Evolutionary conservation across 108 stramenopile genomes (phyloP), one percentile per base, ranked within the genome.

Genomic region (Skeletonema potamos): DNA sequence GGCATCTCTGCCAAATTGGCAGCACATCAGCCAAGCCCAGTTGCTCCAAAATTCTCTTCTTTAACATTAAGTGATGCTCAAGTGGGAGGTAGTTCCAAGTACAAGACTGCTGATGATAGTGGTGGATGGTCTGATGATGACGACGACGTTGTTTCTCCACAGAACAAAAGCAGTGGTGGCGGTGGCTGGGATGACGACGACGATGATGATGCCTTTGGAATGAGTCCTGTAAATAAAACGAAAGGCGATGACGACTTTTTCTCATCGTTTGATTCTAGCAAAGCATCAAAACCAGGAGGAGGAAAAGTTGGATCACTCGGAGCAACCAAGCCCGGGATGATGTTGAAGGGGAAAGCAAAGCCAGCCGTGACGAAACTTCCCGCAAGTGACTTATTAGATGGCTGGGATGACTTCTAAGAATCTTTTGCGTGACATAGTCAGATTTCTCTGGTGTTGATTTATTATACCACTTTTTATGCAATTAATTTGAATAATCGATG

Each of bases 351-450:
- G 22, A 27, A 77, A 33, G 34, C 64, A 24, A 84, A 86, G 34
- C 70, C 79, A 15, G 77, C 58, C n/a, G 74, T 86, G 13, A 84
- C 72, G 60, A 89, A 86, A 69, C 56, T 89, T 15, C 56, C 83
- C 20, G 46, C 67, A 1, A 84, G 71, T 54, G 82, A 85, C 67
- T 76, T 87, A 39, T 54, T 89, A 28, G 89, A 92, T 71, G 92
- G 92, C 3, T 95, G 93, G 93, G 91, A 95, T 73, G 93, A 95
- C 33, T 95, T 95, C 77, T 95, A 83, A 83, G 11, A 41, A 41
- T 41, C 15, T 41, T 3, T 36, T 41, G 15, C 39, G 39, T 41
- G 30, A 6, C 6, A 3, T 2, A n/a, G 15, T 4, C 3, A n/a
- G 39, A 12, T 37, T 12, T 2, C 12, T 37, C 8, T 37, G 36